These are phyloP conservation scores for Coniochaeta pulveracea DNA, from an alignment of 2,329 filamentous ascomycete genomes.

Conservation along the genomic window DNA sequence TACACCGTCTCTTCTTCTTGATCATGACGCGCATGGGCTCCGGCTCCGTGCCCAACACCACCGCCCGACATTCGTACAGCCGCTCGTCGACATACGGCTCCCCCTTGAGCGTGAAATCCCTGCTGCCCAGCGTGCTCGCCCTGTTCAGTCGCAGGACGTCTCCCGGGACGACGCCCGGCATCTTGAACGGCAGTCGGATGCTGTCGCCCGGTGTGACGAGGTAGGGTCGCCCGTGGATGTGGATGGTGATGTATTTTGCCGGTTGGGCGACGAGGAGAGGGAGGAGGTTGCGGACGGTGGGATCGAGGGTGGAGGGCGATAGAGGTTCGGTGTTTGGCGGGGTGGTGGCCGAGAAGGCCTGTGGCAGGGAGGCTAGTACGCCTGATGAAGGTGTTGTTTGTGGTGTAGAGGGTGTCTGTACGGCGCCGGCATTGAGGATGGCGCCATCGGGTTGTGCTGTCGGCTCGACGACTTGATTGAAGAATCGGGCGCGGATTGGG, in stretches of 20 bases:
- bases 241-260: constrained; percentile 65
- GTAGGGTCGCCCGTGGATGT: constrained; percentile 72
- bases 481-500: constrained; percentile 33
- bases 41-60: constrained; percentile 73
- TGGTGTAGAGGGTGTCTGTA: background rate
- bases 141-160: constrained; percentile 83
- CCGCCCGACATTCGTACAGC: constrained; percentile 75
- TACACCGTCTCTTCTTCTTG: constrained; percentile 71
- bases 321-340: constrained; percentile 6
- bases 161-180: constrained; percentile 66
- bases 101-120: constrained; percentile 84
- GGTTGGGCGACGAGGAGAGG: constrained; percentile 64
- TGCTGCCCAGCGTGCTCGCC: constrained; percentile 68
- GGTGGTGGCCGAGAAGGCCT: constrained; percentile 7
- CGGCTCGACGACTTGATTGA: constrained; percentile 39
- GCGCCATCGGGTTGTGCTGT: constrained; percentile 10
- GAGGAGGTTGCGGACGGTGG: constrained; percentile 49
- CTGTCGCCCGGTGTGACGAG: constrained; percentile 67
- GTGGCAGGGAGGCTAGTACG: constrained; percentile 5
- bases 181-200: constrained; percentile 67
- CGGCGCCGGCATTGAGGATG: constrained; percentile 6
- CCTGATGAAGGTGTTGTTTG: constrained; percentile 9
- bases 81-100: constrained; percentile 72
- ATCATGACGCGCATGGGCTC: constrained; percentile 67
- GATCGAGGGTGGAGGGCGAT: constrained; percentile 31